These are phyloP conservation scores for Podaxis pistillaris DNA, from an alignment of 768 basidiomycete genomes.

Conservation along the genomic window DNA sequence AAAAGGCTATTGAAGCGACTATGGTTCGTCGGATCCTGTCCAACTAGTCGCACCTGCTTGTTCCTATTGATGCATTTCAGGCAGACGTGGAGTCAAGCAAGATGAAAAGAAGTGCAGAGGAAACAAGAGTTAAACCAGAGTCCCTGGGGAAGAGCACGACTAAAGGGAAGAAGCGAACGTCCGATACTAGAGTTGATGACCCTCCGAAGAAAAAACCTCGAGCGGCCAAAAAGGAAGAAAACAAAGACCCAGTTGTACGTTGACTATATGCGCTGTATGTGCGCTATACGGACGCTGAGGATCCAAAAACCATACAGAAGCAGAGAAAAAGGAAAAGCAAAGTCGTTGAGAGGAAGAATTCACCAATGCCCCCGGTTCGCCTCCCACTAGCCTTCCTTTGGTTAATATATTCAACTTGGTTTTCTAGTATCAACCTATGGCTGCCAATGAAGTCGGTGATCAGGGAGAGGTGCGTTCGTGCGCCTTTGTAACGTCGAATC, in stretches of 20 bases:
- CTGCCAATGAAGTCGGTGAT: not conserved
- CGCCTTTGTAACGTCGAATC: too few species aligned
- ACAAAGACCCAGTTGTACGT: conserved; percentile 3
- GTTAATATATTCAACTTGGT: not conserved
- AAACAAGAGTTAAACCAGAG: conserved; percentile 13
- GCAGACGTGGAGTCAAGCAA: conserved; percentile 8
- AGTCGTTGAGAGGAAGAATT: conserved; percentile 6
- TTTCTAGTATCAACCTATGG: not conserved
- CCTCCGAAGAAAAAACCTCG: conserved; percentile 6
- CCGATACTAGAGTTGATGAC: not conserved
- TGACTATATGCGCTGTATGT: not conserved
- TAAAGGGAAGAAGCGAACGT: conserved; percentile 20
- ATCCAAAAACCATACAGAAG: not conserved
- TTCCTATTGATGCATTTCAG: not conserved
- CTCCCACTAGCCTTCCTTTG: not conserved
- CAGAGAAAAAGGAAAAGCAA: conserved; percentile 14
- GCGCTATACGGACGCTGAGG: not conserved
- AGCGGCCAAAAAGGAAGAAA: conserved; percentile 9
- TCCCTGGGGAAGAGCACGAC: not conserved
- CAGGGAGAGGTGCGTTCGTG: not conserved
- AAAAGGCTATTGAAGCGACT: conserved; percentile 36
- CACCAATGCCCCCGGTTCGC: not conserved
- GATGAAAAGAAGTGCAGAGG: not conserved
- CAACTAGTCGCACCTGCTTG: not conserved
- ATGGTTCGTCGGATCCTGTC: conserved; percentile 26